A percentile compares a stretch with the other conserved stretches of the same genome.
Evolutionary conservation across 2,329 filamentous ascomycete species (phyloP).

Genomic region (Ophiostoma angusticollis): DNA sequence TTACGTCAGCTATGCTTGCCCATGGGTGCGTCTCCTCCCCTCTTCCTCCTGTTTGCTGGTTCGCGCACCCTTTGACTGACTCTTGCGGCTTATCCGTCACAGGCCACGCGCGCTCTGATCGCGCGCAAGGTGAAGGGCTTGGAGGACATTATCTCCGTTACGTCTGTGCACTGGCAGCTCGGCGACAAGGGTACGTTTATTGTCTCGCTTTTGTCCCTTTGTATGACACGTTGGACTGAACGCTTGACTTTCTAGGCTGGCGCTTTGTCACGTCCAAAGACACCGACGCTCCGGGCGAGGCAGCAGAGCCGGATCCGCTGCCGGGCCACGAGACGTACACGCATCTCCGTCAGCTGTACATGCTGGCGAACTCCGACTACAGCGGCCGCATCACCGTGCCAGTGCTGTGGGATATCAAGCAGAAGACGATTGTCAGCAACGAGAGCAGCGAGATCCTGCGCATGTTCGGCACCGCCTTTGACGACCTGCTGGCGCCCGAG

Average conservation of each 20-base stretch:
- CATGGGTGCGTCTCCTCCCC: conserved; percentile 46
- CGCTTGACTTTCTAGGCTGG: conserved; percentile 45
- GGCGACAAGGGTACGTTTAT: conserved; percentile 32
- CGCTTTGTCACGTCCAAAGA: conserved; percentile 59
- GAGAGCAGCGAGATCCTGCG: conserved; percentile 87
- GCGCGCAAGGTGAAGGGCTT: conserved; percentile 83
- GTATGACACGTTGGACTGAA: background rate
- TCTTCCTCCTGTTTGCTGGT: background rate
- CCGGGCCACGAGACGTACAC: conserved; percentile 56
- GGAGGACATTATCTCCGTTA: conserved; percentile 66
- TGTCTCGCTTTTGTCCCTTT: background rate
- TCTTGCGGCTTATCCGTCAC: too few relatives aligned
- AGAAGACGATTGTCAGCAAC: conserved; percentile 71
- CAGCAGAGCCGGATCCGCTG: conserved; percentile 54
- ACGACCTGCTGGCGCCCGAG: conserved; percentile 50
- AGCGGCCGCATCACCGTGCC: conserved; percentile 76
- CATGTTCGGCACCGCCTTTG: conserved; percentile 76
- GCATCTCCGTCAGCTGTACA: conserved; percentile 69
- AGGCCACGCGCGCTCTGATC: conserved; percentile 75
- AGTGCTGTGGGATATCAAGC: conserved; percentile 68
- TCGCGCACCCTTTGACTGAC: background rate
- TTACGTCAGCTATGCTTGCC: conserved; percentile 88
- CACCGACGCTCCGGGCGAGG: conserved; percentile 40
- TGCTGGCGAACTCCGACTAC: conserved; percentile 59
- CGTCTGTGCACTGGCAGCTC: conserved; percentile 90